phyloP scores from a whole-genome alignment of 495 filamentous ascomycete species.

The Aspergillus taichungensis region DNA sequence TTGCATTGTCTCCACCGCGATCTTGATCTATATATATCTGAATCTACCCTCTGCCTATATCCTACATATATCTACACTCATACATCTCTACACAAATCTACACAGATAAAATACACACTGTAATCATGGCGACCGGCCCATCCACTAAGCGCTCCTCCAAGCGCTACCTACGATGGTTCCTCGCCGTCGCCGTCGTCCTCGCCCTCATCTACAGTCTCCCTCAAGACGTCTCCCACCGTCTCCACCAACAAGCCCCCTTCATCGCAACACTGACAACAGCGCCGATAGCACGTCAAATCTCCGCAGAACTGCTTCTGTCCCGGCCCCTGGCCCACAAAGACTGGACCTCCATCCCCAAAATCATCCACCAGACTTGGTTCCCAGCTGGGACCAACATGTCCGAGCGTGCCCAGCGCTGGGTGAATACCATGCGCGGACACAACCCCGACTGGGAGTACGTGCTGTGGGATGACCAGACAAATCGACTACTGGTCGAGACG shows the following conservation, averaged over 20 bases:
- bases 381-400: slow-evolving; percentile 17
- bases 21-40: too few relatives aligned
- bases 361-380: slow-evolving; percentile 20
- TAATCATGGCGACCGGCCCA: too few relatives aligned
- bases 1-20: too few relatives aligned
- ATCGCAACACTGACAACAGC: too few relatives aligned
- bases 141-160: too few relatives aligned
- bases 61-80: too few relatives aligned
- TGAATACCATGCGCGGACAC: slow-evolving; percentile 7
- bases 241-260: too few relatives aligned
- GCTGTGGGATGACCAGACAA: slow-evolving; percentile 16
- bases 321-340: slow-evolving; percentile 6
- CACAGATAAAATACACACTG: too few relatives aligned
- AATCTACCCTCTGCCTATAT: too few relatives aligned
- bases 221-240: background rate
- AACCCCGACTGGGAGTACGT: slow-evolving; percentile 17
- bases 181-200: background rate
- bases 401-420: slow-evolving; percentile 12
- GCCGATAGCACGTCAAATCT: too few relatives aligned
- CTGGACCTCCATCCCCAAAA: slow-evolving; percentile 11
- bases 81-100: too few relatives aligned
- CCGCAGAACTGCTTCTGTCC: slow-evolving; percentile 3
- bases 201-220: background rate
- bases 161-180: too few relatives aligned
- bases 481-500: slow-evolving; percentile 11